These are phyloP conservation scores for Bocquillonia castaneifolia DNA, from an alignment of 441 rosid genomes.

Conservation along the genomic window DNA sequence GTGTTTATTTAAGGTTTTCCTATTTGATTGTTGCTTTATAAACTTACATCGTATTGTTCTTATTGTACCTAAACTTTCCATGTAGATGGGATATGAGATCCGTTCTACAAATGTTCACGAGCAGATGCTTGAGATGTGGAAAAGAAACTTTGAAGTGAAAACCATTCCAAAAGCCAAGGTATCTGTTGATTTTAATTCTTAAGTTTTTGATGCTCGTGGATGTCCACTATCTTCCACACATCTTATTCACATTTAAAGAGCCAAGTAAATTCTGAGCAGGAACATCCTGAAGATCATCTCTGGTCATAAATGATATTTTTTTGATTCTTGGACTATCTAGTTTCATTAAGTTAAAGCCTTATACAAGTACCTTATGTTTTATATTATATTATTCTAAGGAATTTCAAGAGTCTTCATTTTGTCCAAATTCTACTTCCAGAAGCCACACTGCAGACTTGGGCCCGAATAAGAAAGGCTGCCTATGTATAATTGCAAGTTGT, in stretches of 20 bases:
- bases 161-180: conserved; percentile 71
- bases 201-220: not conserved
- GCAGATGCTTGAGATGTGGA: conserved; percentile 81
- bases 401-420: no score
- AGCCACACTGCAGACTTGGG: not conserved
- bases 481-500: not conserved
- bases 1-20: conserved; percentile 6
- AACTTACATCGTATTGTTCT: conserved; percentile 2
- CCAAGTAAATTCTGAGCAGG: not conserved
- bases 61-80: conserved; percentile 18
- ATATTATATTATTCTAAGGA: no score
- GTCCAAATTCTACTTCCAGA: not conserved
- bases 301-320: not conserved
- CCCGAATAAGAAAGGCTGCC: conserved; percentile 5
- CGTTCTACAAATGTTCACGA: conserved; percentile 81
- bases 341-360: not conserved
- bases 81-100: conserved; percentile 83
- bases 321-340: not conserved
- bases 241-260: conserved; percentile 10
- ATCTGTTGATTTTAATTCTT: not conserved
- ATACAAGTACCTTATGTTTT: not conserved
- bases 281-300: not conserved
- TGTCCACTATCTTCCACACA: conserved; percentile 8
- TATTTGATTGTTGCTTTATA: not conserved
- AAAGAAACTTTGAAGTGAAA: conserved; percentile 71